Base-by-base conservation (phyloP, 176 grass and related monocot genomes). In the Rhynchospora breviuscula region DNA sequence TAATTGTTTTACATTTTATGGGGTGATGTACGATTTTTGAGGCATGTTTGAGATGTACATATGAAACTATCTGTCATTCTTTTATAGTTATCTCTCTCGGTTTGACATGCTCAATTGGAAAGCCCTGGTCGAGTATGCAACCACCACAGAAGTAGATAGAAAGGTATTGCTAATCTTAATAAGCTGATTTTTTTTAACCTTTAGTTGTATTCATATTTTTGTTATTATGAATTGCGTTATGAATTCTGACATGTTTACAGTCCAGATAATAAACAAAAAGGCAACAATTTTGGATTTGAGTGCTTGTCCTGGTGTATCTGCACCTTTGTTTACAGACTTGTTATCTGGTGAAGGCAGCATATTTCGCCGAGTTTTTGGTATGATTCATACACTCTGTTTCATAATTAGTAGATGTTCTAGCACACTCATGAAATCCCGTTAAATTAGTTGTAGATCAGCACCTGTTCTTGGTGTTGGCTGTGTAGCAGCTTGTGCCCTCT, bases 161-260 rank as follows among this genome's bases (percentile, higher is more conserved):
- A 91, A 98, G 95, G 95, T 98, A 95, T 78, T 70, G 22, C 35
- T 84, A 58, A 79, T 84, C 80, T 90, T 87, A 70, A 68, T 40
- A 79, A 77, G 56, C 53, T 79, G n/a, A 56, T 86, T 88, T 79
- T 87, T 69, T 56, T 77, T 77, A 29, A 6, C 1, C 43, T 59
- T 69, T 29, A n/a, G 61, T 81, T 78, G 15, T 23, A 51, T 44
- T 70, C 10, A 51, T 65, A 79, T 76, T 40, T 56, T 84, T 79
- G 23, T 43, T 23, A 70, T 40, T 61, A 84, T 83, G 10, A 21
- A 61, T 80, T 70, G 10, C 88, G 84, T 83, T 85, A 81, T 85
- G 74, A 91, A 87, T 75, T 87, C 92, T 95, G 92, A 98, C 95
- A 91, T 98, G 87, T 90, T 95, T 90, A 98, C 95, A 95, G 95